A percentile compares a stretch with the other conserved stretches of the same genome.
Evolutionary conservation across 768 basidiomycete genomes (phyloP).

Genomic region (Podaxis sp.): DNA sequence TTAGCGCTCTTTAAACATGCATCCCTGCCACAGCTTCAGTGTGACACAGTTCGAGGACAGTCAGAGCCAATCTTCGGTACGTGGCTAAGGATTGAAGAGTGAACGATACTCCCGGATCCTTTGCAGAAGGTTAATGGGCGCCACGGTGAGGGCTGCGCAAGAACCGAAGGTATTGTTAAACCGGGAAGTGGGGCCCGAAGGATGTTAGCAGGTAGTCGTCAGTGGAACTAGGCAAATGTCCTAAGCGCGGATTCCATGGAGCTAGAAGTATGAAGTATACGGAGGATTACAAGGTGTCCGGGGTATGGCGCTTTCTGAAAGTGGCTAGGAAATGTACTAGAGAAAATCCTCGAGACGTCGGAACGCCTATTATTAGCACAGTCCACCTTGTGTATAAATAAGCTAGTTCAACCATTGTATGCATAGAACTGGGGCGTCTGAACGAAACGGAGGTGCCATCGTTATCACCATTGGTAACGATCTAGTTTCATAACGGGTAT

Average conservation of each 20-base stretch:
- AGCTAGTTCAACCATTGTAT: background rate
- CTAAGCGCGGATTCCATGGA: constrained; percentile 7
- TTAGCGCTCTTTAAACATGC: background rate
- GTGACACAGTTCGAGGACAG: no score
- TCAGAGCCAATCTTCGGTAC: no score
- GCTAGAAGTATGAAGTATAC: constrained; percentile 2
- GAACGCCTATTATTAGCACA: constrained; percentile 1
- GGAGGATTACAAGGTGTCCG: constrained; percentile 4
- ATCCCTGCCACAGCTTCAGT: no score
- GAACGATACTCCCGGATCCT: no score
- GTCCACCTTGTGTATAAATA: background rate
- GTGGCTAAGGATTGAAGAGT: no score
- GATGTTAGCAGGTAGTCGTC: background rate
- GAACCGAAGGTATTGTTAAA: background rate
- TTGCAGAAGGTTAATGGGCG: background rate
- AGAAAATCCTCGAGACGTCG: background rate
- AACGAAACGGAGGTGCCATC: background rate
- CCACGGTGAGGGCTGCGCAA: background rate
- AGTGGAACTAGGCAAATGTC: background rate
- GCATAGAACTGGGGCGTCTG: background rate
- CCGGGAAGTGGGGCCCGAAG: constrained; percentile 4
- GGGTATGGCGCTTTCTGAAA: background rate
- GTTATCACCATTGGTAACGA: background rate
- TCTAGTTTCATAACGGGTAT: background rate
- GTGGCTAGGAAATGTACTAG: background rate